Evolutionary conservation across 2,329 filamentous ascomycete genomes (phyloP).

Genomic region (Pleomassaria siparia): DNA sequence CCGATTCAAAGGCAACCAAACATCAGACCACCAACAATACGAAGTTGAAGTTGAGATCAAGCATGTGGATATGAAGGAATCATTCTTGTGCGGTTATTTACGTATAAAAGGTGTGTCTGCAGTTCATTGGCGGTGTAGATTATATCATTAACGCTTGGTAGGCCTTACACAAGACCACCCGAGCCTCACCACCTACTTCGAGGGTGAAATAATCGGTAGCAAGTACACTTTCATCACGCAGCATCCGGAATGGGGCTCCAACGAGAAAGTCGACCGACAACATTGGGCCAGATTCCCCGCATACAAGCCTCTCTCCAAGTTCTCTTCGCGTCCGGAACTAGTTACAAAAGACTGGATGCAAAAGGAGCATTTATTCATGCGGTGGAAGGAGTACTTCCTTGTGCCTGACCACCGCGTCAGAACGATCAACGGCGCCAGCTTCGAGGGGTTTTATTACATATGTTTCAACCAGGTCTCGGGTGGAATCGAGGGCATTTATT

Average conservation of each 20-base stretch:
- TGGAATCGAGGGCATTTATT: slow-evolving; percentile 90
- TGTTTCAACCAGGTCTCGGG: slow-evolving; percentile 94
- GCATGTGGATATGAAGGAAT: slow-evolving; percentile 91
- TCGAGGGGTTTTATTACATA: slow-evolving; percentile 99
- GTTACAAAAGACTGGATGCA: slow-evolving; percentile 71
- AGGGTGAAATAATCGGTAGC: slow-evolving; percentile 94
- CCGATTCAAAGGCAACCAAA: slow-evolving; percentile 85
- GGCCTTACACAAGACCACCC: slow-evolving; percentile 94
- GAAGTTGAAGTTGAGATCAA: slow-evolving; percentile 97
- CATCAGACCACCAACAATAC: slow-evolving; percentile 89
- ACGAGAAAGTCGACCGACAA: slow-evolving; percentile 83
- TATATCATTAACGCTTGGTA: slow-evolving; percentile 43
- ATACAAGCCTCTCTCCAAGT: slow-evolving; percentile 75
- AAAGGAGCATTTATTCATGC: slow-evolving; percentile 92
- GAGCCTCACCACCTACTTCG: slow-evolving; percentile 97
- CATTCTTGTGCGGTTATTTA: slow-evolving; percentile 91
- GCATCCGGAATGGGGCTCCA: slow-evolving; percentile 88
- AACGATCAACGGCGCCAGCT: slow-evolving; percentile 91
- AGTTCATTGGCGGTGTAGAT: neutral
- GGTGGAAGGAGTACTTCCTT: slow-evolving; percentile 98
- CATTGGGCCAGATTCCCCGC: slow-evolving; percentile 92
- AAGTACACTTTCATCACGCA: slow-evolving; percentile 94
- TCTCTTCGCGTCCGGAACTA: slow-evolving; percentile 60
- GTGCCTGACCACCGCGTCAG: slow-evolving; percentile 92
- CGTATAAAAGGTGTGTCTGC: slow-evolving; percentile 80